Base-by-base conservation (phyloP, 1,139 yeast species). In the Geotrichum citri-aurantii region DNA sequence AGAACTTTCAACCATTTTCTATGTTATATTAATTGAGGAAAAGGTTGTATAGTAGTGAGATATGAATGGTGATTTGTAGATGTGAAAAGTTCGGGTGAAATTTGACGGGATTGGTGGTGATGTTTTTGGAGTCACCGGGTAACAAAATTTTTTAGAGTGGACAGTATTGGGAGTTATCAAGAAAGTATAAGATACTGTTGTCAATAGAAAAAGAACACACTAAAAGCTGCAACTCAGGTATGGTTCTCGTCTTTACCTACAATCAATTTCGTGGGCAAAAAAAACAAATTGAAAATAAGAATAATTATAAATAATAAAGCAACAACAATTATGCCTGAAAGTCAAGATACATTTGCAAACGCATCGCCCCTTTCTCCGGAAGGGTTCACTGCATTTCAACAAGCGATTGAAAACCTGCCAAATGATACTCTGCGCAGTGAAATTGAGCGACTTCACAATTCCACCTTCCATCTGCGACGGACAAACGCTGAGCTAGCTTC, bases 401-500 rank as follows among this genome's bases (percentile, higher is more conserved):
- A 27, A n/a, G 55, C 58, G 2, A 46, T 56, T 29, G 52, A 55
- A 46, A 29, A 48, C 11, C 56, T 55, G 11, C 52, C 56, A 17
- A 24, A 48, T 21, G 54, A 48, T 19, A 27, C 58, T 3, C 19
- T 56, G 17, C 33, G 52, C 11, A 17, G 27, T 11, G 58, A 49
- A 47, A 29, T 51, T 14, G 49, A 40, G 42, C 52, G 53, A 33
- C 57, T 58, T 5, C 51, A 55, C 48, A 58, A 58, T 24, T 54
- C 58, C 23, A 58, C 52, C 21, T 49, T 17, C 17, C 61, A 58
- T 44, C 42, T 58, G n/a, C 40, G 42, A 8, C 58, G 61, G 5
- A 50, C 58, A 11, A 58, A 58, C 40, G 40, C 33, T 2, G 58
- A 55, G 27, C 47, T 58, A 1, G 37, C 29, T 31, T 27, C 54